These are phyloP conservation scores for Triadica sebifera DNA, from an alignment of 345 rosid genomes.

Conservation along the genomic window DNA sequence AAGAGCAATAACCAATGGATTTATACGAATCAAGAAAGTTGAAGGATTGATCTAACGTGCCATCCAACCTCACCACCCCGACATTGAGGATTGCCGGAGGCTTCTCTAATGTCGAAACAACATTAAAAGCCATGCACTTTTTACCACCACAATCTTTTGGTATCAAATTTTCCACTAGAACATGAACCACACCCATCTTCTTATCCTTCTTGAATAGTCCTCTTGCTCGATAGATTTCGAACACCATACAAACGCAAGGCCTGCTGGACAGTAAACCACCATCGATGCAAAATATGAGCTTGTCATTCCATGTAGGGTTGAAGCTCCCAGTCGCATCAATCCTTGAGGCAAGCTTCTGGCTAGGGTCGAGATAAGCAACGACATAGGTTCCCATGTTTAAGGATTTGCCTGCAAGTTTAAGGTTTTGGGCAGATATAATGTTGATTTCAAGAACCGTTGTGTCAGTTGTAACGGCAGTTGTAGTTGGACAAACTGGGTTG, in stretches of 20 bases:
- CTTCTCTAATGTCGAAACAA: too few relatives aligned
- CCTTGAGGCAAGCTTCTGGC: neutral
- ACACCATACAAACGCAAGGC: neutral
- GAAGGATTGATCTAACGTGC: too few relatives aligned
- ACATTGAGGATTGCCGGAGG: too few relatives aligned
- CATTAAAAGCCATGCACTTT: neutral
- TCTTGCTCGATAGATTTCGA: neutral
- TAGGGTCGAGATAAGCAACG: neutral
- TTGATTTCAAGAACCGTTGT: neutral
- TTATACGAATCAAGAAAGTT: too few relatives aligned
- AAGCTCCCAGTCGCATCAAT: neutral
- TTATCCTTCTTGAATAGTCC: neutral
- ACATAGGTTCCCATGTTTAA: too few relatives aligned
- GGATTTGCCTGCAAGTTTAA: neutral
- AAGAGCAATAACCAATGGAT: too few relatives aligned
- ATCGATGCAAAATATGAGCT: neutral
- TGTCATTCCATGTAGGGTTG: neutral
- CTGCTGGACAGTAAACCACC: neutral
- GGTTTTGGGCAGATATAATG: neutral
- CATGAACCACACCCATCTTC: neutral
- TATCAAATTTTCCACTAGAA: too few relatives aligned
- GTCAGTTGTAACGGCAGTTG: too few relatives aligned
- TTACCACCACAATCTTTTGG: neutral
- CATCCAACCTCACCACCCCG: too few relatives aligned
- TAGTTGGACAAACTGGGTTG: too few relatives aligned